Conservation (phyloP, 2,329 filamentous ascomycete genomes). For the Phaeosphaeria sp. region DNA sequence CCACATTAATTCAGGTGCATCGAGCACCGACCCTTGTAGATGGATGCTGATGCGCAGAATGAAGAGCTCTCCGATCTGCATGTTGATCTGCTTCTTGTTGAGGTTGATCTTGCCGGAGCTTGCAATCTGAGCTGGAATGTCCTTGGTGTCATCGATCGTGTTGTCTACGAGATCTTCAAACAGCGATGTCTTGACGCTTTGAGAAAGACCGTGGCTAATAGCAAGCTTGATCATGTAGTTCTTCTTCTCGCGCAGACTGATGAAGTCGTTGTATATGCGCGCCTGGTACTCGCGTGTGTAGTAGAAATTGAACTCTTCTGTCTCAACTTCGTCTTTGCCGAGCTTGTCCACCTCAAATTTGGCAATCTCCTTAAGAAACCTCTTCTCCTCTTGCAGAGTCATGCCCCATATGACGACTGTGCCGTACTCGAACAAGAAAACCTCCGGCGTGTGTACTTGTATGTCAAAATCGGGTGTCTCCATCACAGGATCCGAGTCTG, state of each 20-base stretch:
- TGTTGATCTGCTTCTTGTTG: conserved; percentile 90
- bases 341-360: conserved; percentile 95
- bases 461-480: conserved; percentile 78
- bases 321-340: conserved; percentile 85
- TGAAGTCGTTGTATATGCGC: conserved; percentile 99
- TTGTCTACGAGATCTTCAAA: conserved; percentile 96
- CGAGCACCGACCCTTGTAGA: conserved; percentile 92
- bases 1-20: conserved; percentile 98
- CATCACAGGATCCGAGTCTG: conserved; percentile 41
- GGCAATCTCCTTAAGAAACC: conserved; percentile 90
- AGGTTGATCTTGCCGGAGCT: conserved; percentile 90
- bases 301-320: conserved; percentile 99
- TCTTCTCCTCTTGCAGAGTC: conserved; percentile 85
- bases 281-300: conserved; percentile 98
- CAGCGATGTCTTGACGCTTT: conserved; percentile 96
- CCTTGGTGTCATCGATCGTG: conserved; percentile 91
- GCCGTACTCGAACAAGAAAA: conserved; percentile 97
- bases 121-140: conserved; percentile 91
- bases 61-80: conserved; percentile 98
- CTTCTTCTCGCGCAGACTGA: conserved; percentile 88
- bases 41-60: conserved; percentile 98
- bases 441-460: conserved; percentile 86
- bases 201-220: conserved; percentile 92
- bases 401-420: conserved; percentile 99
- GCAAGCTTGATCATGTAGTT: conserved; percentile 99